Evolutionary conservation across 352 stramenopile genomes (phyloP).

Genomic region (Globisporangium canariense): DNA sequence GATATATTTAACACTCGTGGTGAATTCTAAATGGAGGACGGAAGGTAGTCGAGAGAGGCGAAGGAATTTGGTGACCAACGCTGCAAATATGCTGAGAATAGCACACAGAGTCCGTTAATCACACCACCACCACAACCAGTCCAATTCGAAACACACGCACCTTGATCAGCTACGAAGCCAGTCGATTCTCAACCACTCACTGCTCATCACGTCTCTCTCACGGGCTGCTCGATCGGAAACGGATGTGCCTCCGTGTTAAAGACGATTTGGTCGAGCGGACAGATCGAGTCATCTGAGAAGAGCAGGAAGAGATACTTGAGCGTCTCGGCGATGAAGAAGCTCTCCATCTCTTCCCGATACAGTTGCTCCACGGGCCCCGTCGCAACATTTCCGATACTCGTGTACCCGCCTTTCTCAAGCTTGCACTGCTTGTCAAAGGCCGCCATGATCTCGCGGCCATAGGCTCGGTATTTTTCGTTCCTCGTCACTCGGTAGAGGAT

Average conservation of each 20-base stretch:
- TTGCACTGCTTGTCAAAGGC: constrained; percentile 80
- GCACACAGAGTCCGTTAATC: not conserved
- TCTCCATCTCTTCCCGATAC: constrained; percentile 85
- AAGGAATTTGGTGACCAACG: not conserved
- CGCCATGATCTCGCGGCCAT: constrained; percentile 84
- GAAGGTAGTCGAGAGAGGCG: not conserved
- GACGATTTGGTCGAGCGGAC: constrained; percentile 81
- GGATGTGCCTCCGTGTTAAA: constrained; percentile 90
- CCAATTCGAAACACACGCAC: not conserved
- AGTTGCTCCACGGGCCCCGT: constrained; percentile 33
- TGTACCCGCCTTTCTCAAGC: constrained; percentile 60
- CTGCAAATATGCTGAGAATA: not conserved
- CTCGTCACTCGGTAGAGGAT: constrained; percentile 89
- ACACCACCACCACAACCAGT: not conserved
- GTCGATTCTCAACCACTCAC: not conserved
- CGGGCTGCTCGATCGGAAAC: constrained; percentile 45
- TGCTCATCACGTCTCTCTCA: not conserved
- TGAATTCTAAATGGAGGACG: not conserved
- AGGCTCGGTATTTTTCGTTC: constrained; percentile 83
- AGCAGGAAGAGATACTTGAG: constrained; percentile 94
- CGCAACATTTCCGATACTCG: constrained; percentile 57
- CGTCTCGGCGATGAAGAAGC: constrained; percentile 92
- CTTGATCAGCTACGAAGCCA: not conserved
- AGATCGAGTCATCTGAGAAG: constrained; percentile 80
- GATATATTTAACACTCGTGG: not conserved